These are phyloP conservation scores for Phaffomyces antillensis DNA, from an alignment of 805 yeast genomes.

Conservation along the genomic window DNA sequence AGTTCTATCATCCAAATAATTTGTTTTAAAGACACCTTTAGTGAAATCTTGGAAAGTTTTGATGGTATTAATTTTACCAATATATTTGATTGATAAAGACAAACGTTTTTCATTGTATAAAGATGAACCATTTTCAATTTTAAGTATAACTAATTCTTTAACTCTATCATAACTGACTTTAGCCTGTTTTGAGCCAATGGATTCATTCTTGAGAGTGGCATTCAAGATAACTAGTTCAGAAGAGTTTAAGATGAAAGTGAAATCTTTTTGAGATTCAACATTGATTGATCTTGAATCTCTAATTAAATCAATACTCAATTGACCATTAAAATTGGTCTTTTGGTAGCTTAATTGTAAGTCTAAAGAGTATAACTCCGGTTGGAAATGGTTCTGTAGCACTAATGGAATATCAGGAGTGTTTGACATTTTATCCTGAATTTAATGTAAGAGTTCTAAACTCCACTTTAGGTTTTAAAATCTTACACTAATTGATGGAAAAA, in stretches of 20 bases:
- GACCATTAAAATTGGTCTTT: conserved; percentile 43
- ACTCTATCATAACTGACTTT: conserved; percentile 27
- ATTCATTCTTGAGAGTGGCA: conserved; percentile 5
- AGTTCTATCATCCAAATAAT: conserved; percentile 43
- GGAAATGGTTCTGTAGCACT: conserved; percentile 19
- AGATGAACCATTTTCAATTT: conserved; percentile 10
- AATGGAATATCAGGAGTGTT: conserved; percentile 1
- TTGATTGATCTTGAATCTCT: conserved; percentile 8
- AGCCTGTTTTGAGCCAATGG: conserved; percentile 27
- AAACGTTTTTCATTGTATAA: conserved; percentile 6
- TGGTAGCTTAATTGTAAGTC: conserved; percentile 32
- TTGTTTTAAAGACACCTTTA: conserved; percentile 61
- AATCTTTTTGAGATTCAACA: conserved; percentile 6
- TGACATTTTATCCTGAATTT: too few species aligned
- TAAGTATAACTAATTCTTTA: conserved; percentile 19
- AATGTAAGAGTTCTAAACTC: too few species aligned
- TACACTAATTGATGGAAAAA: too few species aligned
- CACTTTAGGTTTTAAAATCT: too few species aligned
- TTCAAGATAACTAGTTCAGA: conserved; percentile 25
- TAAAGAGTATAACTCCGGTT: conserved; percentile 32
- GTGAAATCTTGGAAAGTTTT: conserved; percentile 47
- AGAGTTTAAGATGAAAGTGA: conserved; percentile 28
- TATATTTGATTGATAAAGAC: conserved; percentile 9
- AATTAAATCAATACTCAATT: conserved; percentile 23
- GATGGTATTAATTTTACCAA: conserved; percentile 16